Evolutionary conservation across 768 basidiomycete species (phyloP).

Genomic region (Mycena venus): DNA sequence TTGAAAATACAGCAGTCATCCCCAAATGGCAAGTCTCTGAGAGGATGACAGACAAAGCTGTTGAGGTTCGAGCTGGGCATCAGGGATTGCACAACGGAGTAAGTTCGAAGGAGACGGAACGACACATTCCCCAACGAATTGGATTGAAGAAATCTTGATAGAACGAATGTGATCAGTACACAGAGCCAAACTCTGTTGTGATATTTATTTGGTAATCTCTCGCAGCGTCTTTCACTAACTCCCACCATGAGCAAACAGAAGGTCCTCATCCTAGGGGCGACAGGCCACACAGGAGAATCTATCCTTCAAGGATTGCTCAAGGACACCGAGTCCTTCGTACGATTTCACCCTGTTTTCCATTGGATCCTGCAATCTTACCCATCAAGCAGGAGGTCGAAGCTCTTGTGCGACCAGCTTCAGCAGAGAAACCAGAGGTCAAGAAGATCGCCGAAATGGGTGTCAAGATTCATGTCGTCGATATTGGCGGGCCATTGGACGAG

Average conservation of each 20-base stretch:
- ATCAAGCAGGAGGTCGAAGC: conserved; percentile 3
- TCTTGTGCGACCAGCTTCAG: neutral
- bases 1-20: too few relatives aligned
- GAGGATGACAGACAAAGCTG: too few relatives aligned
- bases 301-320: neutral
- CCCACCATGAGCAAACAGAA: neutral
- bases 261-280: conserved; percentile 1
- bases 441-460: neutral
- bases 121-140: too few relatives aligned
- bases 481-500: neutral
- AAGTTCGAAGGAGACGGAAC: too few relatives aligned
- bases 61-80: too few relatives aligned
- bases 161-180: neutral
- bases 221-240: neutral
- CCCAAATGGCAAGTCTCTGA: too few relatives aligned
- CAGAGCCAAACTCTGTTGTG: neutral
- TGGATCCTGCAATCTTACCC: neutral
- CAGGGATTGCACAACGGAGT: too few relatives aligned
- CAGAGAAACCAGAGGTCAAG: neutral
- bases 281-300: neutral
- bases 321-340: neutral
- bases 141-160: too few relatives aligned
- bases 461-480: neutral
- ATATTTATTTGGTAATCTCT: neutral
- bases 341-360: too few relatives aligned